phyloP scores from a whole-genome alignment of 257 asterid genomes.

The Oldenlandia corymbosa region DNA sequence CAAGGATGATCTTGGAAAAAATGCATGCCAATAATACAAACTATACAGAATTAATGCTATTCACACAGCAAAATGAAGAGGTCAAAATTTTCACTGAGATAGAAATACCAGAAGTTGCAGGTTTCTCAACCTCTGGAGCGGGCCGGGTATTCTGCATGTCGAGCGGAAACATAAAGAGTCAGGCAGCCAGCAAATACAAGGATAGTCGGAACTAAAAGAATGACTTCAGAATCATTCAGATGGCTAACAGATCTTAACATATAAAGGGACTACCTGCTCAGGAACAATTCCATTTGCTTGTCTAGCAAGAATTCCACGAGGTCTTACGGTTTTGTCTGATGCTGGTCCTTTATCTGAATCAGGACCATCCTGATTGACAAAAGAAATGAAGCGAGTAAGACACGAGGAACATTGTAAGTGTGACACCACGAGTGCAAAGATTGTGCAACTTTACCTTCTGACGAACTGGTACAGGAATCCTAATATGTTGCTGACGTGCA shows the following conservation, averaged over 20 bases:
- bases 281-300: constrained; percentile 75
- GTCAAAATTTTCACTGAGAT: background rate
- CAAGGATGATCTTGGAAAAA: background rate
- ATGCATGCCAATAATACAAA: background rate
- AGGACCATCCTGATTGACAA: constrained; percentile 46
- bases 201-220: constrained; percentile 7
- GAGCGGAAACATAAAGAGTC: constrained; percentile 21
- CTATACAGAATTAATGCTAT: background rate
- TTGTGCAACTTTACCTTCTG: constrained; percentile 45
- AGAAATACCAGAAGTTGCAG: constrained; percentile 50
- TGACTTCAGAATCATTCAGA: background rate
- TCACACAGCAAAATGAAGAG: background rate
- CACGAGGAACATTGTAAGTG: background rate
- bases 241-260: background rate
- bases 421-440: background rate
- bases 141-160: constrained; percentile 52
- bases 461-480: constrained; percentile 36
- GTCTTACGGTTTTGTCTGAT: constrained; percentile 52
- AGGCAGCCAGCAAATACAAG: constrained; percentile 5
- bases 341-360: constrained; percentile 58
- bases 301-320: constrained; percentile 62
- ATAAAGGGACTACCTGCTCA: constrained; percentile 52
- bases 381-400: background rate
- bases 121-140: constrained; percentile 55
- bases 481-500: constrained; percentile 55